Base-by-base conservation (phyloP, 1,139 yeast species). In the Hanseniaspora uvarum region DNA sequence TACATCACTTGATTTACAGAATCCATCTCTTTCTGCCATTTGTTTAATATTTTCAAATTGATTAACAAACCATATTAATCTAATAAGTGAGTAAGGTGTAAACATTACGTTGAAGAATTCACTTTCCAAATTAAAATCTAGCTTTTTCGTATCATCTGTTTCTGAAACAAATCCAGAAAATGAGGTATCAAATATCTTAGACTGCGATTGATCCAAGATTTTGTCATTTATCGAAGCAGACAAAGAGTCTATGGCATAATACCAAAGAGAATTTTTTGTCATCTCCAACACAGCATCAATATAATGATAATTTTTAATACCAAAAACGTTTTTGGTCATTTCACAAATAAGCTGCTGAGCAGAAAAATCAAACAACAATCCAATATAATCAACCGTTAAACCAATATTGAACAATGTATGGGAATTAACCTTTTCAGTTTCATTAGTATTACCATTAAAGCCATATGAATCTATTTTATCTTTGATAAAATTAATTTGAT, bases 71-170 rank as follows among this genome's bases (percentile, higher is more conserved):
- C 70, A 68, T 16, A 78, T 55, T 5, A 77, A 43, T 40, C 70
- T 70, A n/a, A 75, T 68, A 8, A 80, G 58, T 0, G 77, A 71
- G 12, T 71, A 70, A 0, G 86, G 79, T 55, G 80, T 78, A 36
- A 82, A 63, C 57, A 81, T 77, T 4, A 81, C 60, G 37, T 88
- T 70, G 55, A 79, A 78, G 60, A 75, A 75, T 18, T 78, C 75
- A 1, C 86, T 79, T 57, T 76, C 80, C 1, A 83, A 63, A 58
- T 81, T 84, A 8, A 83, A 66, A 0, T 79, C 70, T 57, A 75
- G 78, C 0, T 63, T 59, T 1, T 58, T 56, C 3, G 64, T 63
- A 1, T 62, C 65, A 0, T 56, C 55, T 46, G 62, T 55, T 34
- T 63, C 56, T 23, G 67, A 72, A 53, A 66, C 60, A 6, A 61